Percentiles rank a stretch among this genome's conserved stretches.
Conservation (phyloP, 768 basidiomycete genomes). For the Tricholoma hemisulphureum region DNA sequence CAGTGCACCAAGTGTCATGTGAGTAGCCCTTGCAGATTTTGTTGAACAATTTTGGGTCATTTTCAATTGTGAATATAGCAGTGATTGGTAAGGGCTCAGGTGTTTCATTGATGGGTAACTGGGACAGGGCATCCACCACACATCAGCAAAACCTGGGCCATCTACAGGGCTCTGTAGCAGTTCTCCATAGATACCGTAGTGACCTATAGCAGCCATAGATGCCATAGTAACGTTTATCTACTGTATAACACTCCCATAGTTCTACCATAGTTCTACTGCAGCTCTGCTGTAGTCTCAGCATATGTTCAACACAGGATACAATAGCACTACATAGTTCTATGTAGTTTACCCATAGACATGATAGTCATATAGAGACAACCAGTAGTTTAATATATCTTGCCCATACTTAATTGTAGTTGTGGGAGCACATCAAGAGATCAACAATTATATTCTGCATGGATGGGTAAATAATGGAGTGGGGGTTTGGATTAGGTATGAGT, state of each 20-base stretch:
- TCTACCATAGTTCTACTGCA: too few relatives aligned
- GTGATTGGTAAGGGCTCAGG: too few relatives aligned
- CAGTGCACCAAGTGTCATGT: too few relatives aligned
- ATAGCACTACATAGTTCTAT: background rate
- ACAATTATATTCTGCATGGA: background rate
- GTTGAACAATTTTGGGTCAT: too few relatives aligned
- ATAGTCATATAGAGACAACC: background rate
- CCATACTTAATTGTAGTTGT: too few relatives aligned
- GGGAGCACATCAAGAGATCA: background rate
- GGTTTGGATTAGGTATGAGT: background rate
- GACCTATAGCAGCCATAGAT: background rate
- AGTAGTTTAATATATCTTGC: background rate
- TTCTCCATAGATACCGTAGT: background rate
- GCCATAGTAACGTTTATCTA: background rate
- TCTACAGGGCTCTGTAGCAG: background rate
- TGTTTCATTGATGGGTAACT: too few relatives aligned
- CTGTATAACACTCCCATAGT: background rate
- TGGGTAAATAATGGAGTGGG: background rate
- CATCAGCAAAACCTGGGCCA: too few relatives aligned
- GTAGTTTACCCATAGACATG: too few relatives aligned
- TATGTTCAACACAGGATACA: background rate
- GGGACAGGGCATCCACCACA: too few relatives aligned
- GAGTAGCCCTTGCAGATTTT: too few relatives aligned
- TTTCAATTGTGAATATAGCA: too few relatives aligned
- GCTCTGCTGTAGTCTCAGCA: background rate